phyloP scores from a whole-genome alignment of 192 early-diverging fungal species.

The Blastocladiella britannica region DNA sequence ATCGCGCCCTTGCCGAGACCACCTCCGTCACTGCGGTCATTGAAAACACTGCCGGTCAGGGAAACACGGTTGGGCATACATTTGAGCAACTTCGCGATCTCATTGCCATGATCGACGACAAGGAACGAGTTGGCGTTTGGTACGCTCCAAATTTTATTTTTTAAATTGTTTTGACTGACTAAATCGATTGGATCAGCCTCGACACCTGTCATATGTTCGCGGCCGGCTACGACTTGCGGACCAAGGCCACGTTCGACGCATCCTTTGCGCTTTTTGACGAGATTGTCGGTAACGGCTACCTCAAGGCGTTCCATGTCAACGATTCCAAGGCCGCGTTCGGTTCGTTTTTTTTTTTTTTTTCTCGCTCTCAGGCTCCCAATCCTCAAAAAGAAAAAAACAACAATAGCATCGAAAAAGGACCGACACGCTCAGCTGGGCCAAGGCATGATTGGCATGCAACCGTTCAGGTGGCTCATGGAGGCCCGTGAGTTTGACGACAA shows the following conservation, averaged over 20 bases:
- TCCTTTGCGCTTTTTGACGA: slow-evolving; percentile 12
- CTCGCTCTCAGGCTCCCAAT: neutral
- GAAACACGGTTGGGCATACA: slow-evolving; percentile 10
- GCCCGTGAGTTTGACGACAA: slow-evolving; percentile 13
- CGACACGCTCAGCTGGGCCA: slow-evolving; percentile 19
- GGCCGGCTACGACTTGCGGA: slow-evolving; percentile 20
- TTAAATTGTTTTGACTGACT: no score
- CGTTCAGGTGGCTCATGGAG: slow-evolving; percentile 17
- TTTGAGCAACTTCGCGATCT: slow-evolving; percentile 15
- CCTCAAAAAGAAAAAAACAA: slow-evolving; percentile 2
- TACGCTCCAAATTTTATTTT: no score
- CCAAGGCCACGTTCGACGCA: slow-evolving; percentile 11
- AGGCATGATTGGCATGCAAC: slow-evolving; percentile 16
- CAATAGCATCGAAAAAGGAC: slow-evolving; percentile 9
- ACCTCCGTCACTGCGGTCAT: slow-evolving; percentile 13
- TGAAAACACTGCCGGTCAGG: slow-evolving; percentile 22
- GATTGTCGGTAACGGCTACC: slow-evolving; percentile 16
- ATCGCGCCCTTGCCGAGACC: slow-evolving; percentile 10
- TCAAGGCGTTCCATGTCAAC: slow-evolving; percentile 18
- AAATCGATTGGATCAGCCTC: no score
- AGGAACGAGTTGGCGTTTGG: slow-evolving; percentile 15
- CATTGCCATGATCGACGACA: slow-evolving; percentile 12
- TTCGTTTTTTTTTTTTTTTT: neutral
- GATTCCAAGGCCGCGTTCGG: slow-evolving; percentile 14
- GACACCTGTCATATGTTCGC: slow-evolving; percentile 23